Evolutionary conservation across 495 filamentous ascomycete species (phyloP), one percentile per base, ranked within the genome.

Genomic region (Xylaria nigripes): DNA sequence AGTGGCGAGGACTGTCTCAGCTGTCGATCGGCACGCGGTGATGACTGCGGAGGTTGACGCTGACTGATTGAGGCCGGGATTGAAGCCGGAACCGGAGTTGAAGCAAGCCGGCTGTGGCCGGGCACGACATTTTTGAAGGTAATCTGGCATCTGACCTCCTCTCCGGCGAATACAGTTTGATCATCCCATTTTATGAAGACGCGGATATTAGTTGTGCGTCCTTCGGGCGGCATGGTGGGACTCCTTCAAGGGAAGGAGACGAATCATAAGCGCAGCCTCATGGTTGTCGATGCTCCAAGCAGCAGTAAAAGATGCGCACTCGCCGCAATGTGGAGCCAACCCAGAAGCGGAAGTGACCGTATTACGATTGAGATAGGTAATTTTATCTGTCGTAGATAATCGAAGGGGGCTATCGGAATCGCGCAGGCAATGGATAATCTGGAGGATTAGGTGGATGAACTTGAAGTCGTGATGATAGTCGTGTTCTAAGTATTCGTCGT

Each of bases 141-240:
- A 62, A 98, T 96, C 48, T 81, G 89, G 70, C 93, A 96, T 71
- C 91, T 86, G 61, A 97, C 77, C 61, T 90, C 84, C 73, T 97
- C 93, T 57, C 94, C 94, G 27, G 94, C 88, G 69, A 96, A 97
- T 57, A 98, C 89, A 43, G 85, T 89, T 68, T 85, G 82, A 63
- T 87, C 88, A 67, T 86, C 87, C 89, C 86, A 97, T 72, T 86
- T 83, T 66, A 98, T 87, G 63, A 91, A 97, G 68, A 96, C 92
- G 62, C 89, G 85, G 63, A 98, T 90, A 74, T 94, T 85, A 61
- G 71, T 76, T 55, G 62, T 50, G 56, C 51, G 58, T 61, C 62
- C 65, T 60, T 79, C 71, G 63, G 70, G 62, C 62, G 72, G 63
- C 71, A 73, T 72, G 57, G 48, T 67, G 64, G 51, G 54, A 60